Percentiles rank a stretch among this genome's conserved stretches.
Evolutionary conservation across 495 filamentous ascomycete species (phyloP).

Genomic region (Aspergillus affinis): DNA sequence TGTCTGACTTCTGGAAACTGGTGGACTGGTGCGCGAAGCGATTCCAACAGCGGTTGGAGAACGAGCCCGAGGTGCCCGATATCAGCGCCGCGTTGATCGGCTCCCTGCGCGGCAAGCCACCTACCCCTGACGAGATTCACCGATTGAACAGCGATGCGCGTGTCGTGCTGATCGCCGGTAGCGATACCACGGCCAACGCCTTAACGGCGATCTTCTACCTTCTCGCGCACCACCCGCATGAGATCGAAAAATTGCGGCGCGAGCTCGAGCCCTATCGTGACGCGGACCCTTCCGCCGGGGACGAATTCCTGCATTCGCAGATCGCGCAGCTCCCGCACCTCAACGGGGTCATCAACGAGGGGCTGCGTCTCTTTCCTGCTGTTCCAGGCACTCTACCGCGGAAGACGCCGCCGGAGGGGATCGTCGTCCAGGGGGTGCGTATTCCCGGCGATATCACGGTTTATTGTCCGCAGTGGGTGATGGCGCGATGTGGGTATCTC

Average conservation of each 20-base stretch:
- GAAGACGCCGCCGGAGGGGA: conserved; percentile 44
- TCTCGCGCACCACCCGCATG: conserved; percentile 42
- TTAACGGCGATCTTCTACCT: conserved; percentile 48
- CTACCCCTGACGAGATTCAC: conserved; percentile 21
- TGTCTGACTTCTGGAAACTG: conserved; percentile 35
- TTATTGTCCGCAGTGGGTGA: conserved; percentile 36
- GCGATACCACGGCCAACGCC: conserved; percentile 57
- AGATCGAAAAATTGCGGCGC: conserved; percentile 29
- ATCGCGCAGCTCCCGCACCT: conserved; percentile 35
- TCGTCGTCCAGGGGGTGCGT: conserved; percentile 42
- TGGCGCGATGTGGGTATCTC: conserved; percentile 35
- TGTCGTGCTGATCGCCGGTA: conserved; percentile 45
- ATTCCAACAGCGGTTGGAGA: conserved; percentile 18
- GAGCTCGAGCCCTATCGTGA: conserved; percentile 14
- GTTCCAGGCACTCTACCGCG: conserved; percentile 32
- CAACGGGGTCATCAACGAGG: conserved; percentile 44
- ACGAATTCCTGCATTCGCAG: conserved; percentile 21
- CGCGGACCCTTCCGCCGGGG: not conserved
- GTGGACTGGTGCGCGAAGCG: conserved; percentile 23
- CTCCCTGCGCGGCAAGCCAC: conserved; percentile 20
- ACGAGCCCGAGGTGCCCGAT: conserved; percentile 28
- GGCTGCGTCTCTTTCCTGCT: conserved; percentile 33
- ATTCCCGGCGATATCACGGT: conserved; percentile 46
- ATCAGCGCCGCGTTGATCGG: conserved; percentile 33
- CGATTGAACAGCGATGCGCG: conserved; percentile 36